Base-by-base conservation (phyloP, 768 basidiomycete genomes). In the Hemileccinum impolitum region DNA sequence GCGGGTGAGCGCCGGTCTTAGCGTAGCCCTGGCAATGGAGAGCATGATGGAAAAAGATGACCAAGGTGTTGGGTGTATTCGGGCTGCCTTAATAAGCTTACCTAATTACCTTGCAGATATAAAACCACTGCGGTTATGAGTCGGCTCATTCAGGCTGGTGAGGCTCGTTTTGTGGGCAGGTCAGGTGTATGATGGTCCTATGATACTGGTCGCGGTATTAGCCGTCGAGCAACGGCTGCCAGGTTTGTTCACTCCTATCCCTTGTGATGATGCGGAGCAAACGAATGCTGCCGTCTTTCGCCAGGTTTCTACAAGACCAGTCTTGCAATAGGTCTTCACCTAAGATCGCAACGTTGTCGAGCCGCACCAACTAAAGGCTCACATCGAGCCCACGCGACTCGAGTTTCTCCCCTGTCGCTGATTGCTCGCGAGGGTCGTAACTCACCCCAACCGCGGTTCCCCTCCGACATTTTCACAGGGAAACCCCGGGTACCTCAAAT, bases 341-440 rank as follows among this genome's bases (percentile, higher is more conserved):
- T 98, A 99, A 55, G 96, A 98, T 69, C 80, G 85, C 56, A n/a
- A n/a, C n/a, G 95, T 95, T 18, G 87, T 96, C 13, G 96, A 98
- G 64, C 68, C 98, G 4, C 96, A 98, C 60, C 77, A 82, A 54
- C 73, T 94, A 13, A 86, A 86, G 63, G 73, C 82, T 1, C 90
- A 93, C 58, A 80, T 96, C 52, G 96, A 98, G 60, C 88, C 92
- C 2, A 91, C 90, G 6, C 75, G 86, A 51, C 78, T 99, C 34
- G 91, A 94, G 60, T 98, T 92, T 64, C 76, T 99, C 7, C 93
- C 92, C 0, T 97, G 93, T 58, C 96, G 98, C 64, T 99, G 91
- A 86, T 75, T 99, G 10, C 79, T 99, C 3, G 90, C 82, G 12
- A 85, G 81, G 52, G 76, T 93, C 14, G 92, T 94, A 63, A 48